Conservation (phyloP, 257 asterid genomes). For the Mentha longifolia region DNA sequence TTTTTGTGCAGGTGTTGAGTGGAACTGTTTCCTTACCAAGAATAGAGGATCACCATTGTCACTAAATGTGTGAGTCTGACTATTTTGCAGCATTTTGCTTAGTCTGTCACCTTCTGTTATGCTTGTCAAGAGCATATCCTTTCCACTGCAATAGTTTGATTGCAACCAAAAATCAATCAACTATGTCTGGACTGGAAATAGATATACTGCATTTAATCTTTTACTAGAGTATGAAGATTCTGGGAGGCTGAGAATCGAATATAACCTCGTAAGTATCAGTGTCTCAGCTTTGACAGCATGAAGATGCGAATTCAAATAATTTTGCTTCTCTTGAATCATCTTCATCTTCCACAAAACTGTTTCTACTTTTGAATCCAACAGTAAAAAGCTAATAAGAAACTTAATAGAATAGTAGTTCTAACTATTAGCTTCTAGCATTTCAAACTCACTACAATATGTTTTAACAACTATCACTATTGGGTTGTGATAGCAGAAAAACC, state of each 20-base stretch:
- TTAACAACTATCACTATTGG: too few species aligned
- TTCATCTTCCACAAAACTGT: slow-evolving; percentile 56
- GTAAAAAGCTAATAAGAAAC: too few species aligned
- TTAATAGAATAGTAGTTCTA: too few species aligned
- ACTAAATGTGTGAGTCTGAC: slow-evolving; percentile 43
- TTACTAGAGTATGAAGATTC: not conserved
- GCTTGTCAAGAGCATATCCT: slow-evolving; percentile 50
- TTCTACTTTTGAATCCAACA: too few species aligned
- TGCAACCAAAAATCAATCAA: slow-evolving; percentile 11
- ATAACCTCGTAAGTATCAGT: slow-evolving; percentile 53
- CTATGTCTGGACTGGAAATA: too few species aligned
- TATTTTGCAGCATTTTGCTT: slow-evolving; percentile 21
- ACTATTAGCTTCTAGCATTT: too few species aligned
- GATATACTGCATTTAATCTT: not conserved
- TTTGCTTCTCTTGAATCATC: slow-evolving; percentile 58
- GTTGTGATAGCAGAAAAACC: too few species aligned
- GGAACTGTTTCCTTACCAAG: slow-evolving; percentile 42
- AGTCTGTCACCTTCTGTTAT: slow-evolving; percentile 29
- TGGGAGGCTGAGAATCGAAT: not conserved
- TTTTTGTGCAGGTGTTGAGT: not conserved
- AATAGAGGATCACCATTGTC: slow-evolving; percentile 50
- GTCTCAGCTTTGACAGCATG: slow-evolving; percentile 63
- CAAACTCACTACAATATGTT: too few species aligned
- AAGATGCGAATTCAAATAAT: slow-evolving; percentile 51
- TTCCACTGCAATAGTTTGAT: slow-evolving; percentile 46